Evolutionary conservation across 2,329 filamentous ascomycete species (phyloP), one percentile per base, ranked within the genome.

Genomic region (Talaromyces sp.): DNA sequence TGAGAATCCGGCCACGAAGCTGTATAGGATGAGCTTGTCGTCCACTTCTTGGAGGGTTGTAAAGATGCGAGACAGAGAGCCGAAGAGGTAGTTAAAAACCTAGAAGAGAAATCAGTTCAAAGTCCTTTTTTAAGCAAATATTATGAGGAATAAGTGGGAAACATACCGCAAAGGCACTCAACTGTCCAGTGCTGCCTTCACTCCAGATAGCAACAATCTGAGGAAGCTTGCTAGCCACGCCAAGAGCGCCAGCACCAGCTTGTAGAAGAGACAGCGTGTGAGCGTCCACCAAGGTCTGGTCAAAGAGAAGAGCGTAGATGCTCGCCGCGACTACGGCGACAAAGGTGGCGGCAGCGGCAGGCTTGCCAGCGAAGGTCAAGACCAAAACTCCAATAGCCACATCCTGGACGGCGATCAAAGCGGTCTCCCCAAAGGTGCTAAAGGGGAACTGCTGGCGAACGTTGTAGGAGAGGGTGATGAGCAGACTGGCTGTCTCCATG

Each of bases 61-160:
- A 78, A 97, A 99, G 80, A 99, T 96, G 73, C 95, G 90, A 28
- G 92, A 91, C 62, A 98, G 85, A 51, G 92, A 96, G 44, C 96
- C 95, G 69, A 88, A 83, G 70, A 99, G 91, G 78, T 96, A 99
- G 82, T 97, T 98, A 85, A 99, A 96, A 68, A 99, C 92, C 93
- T 97, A 70, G 8, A 55, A 28, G 65, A 7, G 28, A 47, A 55
- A 62, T 54, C 10, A 22, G 22, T n/a, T n/a, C n/a, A n/a, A n/a
- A n/a, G n/a, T n/a, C n/a, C n/a, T n/a, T n/a, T n/a, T n/a, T n/a
- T n/a, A n/a, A n/a, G n/a, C n/a, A n/a, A n/a, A n/a, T n/a, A n/a
- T n/a, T n/a, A n/a, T n/a, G n/a, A n/a, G n/a, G n/a, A n/a, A n/a
- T n/a, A n/a, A n/a, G n/a, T n/a, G n/a, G n/a, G 47, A 36, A 3